A percentile compares a stretch with the other conserved stretches of the same genome.
Conservation (phyloP, 2,329 filamentous ascomycete species). For the Eutypa lata region DNA sequence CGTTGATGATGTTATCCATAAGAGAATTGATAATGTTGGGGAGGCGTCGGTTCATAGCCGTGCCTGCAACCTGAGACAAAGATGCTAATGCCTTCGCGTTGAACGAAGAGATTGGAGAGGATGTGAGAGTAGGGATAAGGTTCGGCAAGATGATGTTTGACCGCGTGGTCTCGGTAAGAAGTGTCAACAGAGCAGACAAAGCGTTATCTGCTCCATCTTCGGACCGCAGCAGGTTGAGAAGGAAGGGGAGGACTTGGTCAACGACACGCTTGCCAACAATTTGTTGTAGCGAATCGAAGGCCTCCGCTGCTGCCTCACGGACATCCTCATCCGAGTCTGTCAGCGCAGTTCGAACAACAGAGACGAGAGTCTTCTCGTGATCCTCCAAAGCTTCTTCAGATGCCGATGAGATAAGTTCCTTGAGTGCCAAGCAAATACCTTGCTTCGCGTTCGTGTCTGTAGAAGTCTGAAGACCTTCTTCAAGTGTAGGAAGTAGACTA, state of each 20-base stretch:
- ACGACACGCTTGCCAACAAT: conserved; percentile 92
- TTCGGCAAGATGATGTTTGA: conserved; percentile 97
- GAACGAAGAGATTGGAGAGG: conserved; percentile 87
- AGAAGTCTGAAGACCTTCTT: conserved; percentile 83
- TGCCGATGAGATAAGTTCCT: conserved; percentile 87
- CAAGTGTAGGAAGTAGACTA: conserved; percentile 83
- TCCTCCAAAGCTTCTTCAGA: conserved; percentile 86
- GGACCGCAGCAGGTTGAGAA: conserved; percentile 83
- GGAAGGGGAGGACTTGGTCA: conserved; percentile 89
- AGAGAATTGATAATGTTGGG: conserved; percentile 89
- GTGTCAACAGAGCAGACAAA: conserved; percentile 83
- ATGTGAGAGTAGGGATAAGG: conserved; percentile 87
- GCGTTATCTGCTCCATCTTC: conserved; percentile 89
- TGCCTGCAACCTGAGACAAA: conserved; percentile 83
- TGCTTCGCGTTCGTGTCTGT: conserved; percentile 92
- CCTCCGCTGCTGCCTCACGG: conserved; percentile 91
- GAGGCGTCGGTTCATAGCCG: conserved; percentile 85
- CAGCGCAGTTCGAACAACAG: conserved; percentile 87
- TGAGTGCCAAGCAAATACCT: conserved; percentile 93
- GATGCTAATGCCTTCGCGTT: conserved; percentile 94
- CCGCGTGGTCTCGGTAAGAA: conserved; percentile 88
- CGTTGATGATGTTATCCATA: conserved; percentile 85
- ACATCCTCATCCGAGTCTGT: conserved; percentile 89
- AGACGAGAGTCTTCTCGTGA: conserved; percentile 91
- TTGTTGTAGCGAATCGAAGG: conserved; percentile 92